A percentile compares a stretch with the other conserved stretches of the same genome.
Conservation (phyloP, 2,329 filamentous ascomycete species). For the Fonsecaea monophora region DNA sequence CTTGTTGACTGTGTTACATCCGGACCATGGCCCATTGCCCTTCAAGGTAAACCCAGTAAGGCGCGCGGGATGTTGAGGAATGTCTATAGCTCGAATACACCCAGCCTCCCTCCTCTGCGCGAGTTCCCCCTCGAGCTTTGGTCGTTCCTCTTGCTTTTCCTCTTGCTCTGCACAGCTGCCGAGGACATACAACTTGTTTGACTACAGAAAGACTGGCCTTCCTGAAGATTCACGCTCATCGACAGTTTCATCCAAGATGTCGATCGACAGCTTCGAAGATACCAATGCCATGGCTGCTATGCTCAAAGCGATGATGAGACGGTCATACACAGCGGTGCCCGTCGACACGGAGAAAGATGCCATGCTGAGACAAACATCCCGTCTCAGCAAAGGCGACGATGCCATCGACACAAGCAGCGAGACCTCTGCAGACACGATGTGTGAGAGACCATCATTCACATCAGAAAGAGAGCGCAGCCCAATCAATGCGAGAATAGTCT, state of each 20-base stretch:
- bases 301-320: slow-evolving; percentile 25
- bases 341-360: slow-evolving; percentile 27
- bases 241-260: slow-evolving; percentile 17
- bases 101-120: slow-evolving; percentile 1
- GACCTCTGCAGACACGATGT: slow-evolving; percentile 26
- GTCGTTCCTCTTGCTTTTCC: background rate
- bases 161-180: background rate
- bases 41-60: slow-evolving; percentile 1
- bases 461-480: slow-evolving; percentile 13
- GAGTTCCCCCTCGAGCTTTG: background rate
- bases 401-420: slow-evolving; percentile 30
- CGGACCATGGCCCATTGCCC: slow-evolving; percentile 4
- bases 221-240: background rate
- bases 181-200: background rate
- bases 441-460: slow-evolving; percentile 3
- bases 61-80: background rate
- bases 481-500: slow-evolving; percentile 34
- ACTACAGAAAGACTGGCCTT: background rate
- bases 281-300: slow-evolving; percentile 33
- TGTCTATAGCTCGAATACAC: background rate
- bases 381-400: slow-evolving; percentile 13
- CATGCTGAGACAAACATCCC: slow-evolving; percentile 6
- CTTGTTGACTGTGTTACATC: slow-evolving; percentile 6
- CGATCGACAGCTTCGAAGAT: slow-evolving; percentile 31
- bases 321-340: slow-evolving; percentile 21